Percentiles rank a stretch among this genome's conserved stretches.
These are phyloP conservation scores for Dacryopinax spathularia DNA, from an alignment of 768 basidiomycete species.

Conservation along the genomic window DNA sequence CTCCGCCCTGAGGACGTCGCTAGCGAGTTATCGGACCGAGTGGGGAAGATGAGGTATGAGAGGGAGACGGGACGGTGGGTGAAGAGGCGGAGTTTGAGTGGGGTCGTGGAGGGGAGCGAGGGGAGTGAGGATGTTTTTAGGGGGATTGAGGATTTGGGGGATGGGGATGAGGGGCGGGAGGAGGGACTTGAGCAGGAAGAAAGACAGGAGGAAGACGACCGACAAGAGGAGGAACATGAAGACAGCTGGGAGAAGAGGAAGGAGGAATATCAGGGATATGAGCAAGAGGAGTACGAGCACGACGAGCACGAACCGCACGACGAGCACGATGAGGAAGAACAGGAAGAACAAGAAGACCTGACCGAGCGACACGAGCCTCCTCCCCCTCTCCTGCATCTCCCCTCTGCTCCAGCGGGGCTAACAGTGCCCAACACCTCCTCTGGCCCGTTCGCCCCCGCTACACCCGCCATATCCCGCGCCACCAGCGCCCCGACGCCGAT, in stretches of 20 bases:
- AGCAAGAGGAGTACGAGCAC: conserved; percentile 9
- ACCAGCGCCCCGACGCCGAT: conserved; percentile 19
- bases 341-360: not conserved
- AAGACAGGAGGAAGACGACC: not conserved
- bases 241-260: conserved; percentile 34
- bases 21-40: conserved; percentile 54
- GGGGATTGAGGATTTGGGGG: conserved; percentile 74
- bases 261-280: conserved; percentile 16
- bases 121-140: conserved; percentile 80
- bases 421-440: not conserved
- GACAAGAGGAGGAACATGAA: conserved; percentile 25
- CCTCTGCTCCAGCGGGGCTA: not conserved
- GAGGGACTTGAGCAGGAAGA: not conserved
- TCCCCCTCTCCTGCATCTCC: conserved; percentile 2
- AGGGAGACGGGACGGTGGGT: conserved; percentile 75
- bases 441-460: conserved; percentile 17
- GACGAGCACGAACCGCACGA: conserved; percentile 13
- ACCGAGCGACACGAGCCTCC: not conserved
- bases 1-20: conserved; percentile 66
- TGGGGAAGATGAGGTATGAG: conserved; percentile 84
- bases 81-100: conserved; percentile 27
- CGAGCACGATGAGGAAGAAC: not conserved
- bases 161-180: conserved; percentile 31
- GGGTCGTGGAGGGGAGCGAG: conserved; percentile 28
- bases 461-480: conserved; percentile 27